A percentile compares a stretch with the other conserved stretches of the same genome.
These are phyloP conservation scores for Moelleriella libera DNA, from an alignment of 2,329 filamentous ascomycete species.

Conservation along the genomic window DNA sequence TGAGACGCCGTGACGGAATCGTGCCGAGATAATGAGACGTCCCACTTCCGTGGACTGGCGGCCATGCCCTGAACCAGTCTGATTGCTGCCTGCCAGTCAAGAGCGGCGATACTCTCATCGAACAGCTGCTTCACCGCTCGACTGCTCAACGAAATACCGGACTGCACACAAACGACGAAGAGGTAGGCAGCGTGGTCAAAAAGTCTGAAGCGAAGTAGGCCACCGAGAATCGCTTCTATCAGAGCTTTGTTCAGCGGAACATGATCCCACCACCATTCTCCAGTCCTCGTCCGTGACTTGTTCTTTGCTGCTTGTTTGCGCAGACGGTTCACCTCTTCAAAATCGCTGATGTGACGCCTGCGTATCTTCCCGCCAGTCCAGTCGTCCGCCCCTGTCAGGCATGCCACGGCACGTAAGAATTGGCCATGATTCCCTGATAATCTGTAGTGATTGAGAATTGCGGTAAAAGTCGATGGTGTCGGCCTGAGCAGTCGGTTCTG, in stretches of 20 bases:
- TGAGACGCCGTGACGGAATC: constrained; percentile 9
- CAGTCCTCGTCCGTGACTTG: constrained; percentile 11
- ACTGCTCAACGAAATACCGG: constrained; percentile 17
- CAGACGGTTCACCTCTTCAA: constrained; percentile 12
- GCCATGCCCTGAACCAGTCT: constrained; percentile 15
- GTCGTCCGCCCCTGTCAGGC: constrained; percentile 28
- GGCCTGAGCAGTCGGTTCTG: constrained; percentile 27
- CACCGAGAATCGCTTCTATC: constrained; percentile 30
- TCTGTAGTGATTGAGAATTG: constrained; percentile 36
- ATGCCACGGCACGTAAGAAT: constrained; percentile 29
- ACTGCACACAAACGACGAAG: constrained; percentile 23
- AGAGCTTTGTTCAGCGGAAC: constrained; percentile 22
- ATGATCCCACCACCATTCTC: constrained; percentile 25
- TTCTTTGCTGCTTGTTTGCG: constrained; percentile 14
- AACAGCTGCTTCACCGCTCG: constrained; percentile 22
- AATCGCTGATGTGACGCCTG: constrained; percentile 18
- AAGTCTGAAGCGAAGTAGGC: constrained; percentile 32
- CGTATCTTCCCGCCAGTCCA: constrained; percentile 23
- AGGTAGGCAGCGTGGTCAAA: constrained; percentile 28
- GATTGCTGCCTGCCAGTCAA: constrained; percentile 25
- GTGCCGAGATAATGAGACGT: constrained; percentile 10
- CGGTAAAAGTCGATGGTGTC: constrained; percentile 32
- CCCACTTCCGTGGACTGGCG: constrained; percentile 11
- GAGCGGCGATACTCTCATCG: constrained; percentile 23
- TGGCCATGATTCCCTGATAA: constrained; percentile 22